A percentile compares a stretch with the other conserved stretches of the same genome.
These are phyloP conservation scores for Spirogloea muscicola DNA, from an alignment of 139 green algal genomes.

Conservation along the genomic window DNA sequence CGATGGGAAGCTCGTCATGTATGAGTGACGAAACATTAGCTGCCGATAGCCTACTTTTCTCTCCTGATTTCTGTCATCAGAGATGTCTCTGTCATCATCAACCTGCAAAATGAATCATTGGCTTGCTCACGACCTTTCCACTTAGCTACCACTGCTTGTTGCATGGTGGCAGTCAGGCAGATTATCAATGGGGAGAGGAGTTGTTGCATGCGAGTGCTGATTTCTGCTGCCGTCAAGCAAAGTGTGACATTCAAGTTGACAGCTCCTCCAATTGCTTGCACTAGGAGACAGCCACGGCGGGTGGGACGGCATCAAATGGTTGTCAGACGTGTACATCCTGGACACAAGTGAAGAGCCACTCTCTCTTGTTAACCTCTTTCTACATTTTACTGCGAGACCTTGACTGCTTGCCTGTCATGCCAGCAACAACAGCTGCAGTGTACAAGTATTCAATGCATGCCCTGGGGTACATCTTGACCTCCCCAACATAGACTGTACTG, in stretches of 20 bases:
- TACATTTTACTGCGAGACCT: too few relatives aligned
- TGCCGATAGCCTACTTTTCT: neutral
- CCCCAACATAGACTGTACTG: neutral
- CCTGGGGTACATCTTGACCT: neutral
- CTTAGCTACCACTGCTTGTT: too few relatives aligned
- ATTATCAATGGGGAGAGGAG: too few relatives aligned
- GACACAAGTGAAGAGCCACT: too few relatives aligned
- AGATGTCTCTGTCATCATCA: too few relatives aligned
- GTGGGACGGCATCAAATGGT: conserved; percentile 12
- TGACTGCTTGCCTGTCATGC: too few relatives aligned
- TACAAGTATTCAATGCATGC: neutral
- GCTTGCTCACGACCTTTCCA: neutral
- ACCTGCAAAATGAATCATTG: neutral
- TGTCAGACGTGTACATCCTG: conserved; percentile 15
- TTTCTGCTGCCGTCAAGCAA: neutral
- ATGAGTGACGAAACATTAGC: neutral
- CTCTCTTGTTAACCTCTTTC: too few relatives aligned
- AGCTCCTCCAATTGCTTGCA: neutral
- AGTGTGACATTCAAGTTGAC: neutral
- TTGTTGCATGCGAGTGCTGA: too few relatives aligned
- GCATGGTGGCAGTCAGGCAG: too few relatives aligned
- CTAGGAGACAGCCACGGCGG: neutral
- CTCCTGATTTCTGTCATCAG: too few relatives aligned
- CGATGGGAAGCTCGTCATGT: conserved; percentile 4
- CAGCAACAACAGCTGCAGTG: neutral